Percentiles rank a stretch among this genome's conserved stretches.
Conservation (phyloP, 2,329 filamentous ascomycete genomes). For the Fusarium chaquense region DNA sequence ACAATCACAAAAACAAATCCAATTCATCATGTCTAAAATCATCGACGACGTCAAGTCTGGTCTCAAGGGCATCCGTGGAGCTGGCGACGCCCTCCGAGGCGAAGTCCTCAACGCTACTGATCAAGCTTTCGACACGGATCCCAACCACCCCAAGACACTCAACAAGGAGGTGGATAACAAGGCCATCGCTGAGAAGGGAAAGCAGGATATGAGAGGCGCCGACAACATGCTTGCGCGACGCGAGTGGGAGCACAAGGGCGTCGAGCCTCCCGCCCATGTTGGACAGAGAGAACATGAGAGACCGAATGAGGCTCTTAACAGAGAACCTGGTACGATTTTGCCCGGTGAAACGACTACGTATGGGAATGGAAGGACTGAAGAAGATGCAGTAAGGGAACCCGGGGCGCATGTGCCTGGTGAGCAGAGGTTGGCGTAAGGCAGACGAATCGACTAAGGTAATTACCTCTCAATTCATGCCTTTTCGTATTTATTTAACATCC, state of each 20-base stretch:
- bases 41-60: slow-evolving; percentile 43
- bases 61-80: slow-evolving; percentile 42
- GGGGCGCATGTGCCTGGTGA: background rate
- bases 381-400: background rate
- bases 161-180: slow-evolving; percentile 17
- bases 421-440: background rate
- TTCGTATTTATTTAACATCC: rapidly evolving
- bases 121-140: slow-evolving; percentile 37
- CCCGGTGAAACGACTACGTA: slow-evolving; percentile 21
- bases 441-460: background rate
- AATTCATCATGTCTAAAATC: slow-evolving; percentile 36
- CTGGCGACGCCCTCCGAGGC: slow-evolving; percentile 42
- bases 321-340: slow-evolving; percentile 22
- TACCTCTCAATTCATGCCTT: background rate
- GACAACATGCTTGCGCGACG: slow-evolving; percentile 40
- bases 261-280: slow-evolving; percentile 12
- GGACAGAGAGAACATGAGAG: slow-evolving; percentile 7
- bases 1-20: background rate
- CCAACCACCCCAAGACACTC: slow-evolving; percentile 20
- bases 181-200: slow-evolving; percentile 35
- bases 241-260: slow-evolving; percentile 36
- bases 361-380: slow-evolving; percentile 11
- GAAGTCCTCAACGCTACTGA: slow-evolving; percentile 39
- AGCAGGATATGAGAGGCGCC: slow-evolving; percentile 26
- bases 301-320: slow-evolving; percentile 18